Base-by-base conservation (phyloP, 345 rosid species). In the Citrus maxima region DNA sequence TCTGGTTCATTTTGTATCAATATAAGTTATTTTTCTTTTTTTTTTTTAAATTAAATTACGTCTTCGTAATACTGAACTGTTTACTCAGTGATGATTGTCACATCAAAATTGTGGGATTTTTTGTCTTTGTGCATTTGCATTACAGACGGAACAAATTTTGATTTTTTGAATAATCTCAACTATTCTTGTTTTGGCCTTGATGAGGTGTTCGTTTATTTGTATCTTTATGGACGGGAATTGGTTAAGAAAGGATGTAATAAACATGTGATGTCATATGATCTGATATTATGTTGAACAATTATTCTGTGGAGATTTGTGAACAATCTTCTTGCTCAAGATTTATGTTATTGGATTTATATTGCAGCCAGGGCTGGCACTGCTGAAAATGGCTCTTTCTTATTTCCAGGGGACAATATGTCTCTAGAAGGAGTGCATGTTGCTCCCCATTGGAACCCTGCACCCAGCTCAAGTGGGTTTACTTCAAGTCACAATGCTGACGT, bases 381-480 rank as follows among this genome's bases (percentile, higher is more conserved):
- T 49, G 95, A 89, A 32, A 87, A 84, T 82, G 83, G 81, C 71
- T 80, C 88, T 71, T 83, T 87, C 78, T 87, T 82, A 80, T 85
- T 83, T 84, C 87, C 95, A 25, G 76, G 72, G 58, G 97, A 91
- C 82, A 89, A 84, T 79, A 80, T 82, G 84, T 54, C 85, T 16
- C 67, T 70, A 51, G 90, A 87, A 49, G 92, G 88, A 63, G 81
- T 83, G 78, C 93, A 88, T 61, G 85, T 84, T 77, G 67, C 90
- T 80, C 82, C 93, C 60, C 91, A 82, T 27, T 91, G 95, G 98
- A 87, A 84, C 75, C 83, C 90, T 77, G 78, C 86, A 61, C 84
- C 93, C 49, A 82, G 84, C 85, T 81, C 94, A 80, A 91, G 79
- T 89, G 87, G 88, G n/a, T 89, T 74, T 80, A 69, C 82, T 56